A percentile compares a stretch with the other conserved stretches of the same genome.
Evolutionary conservation across 108 stramenopile genomes (phyloP).

Genomic region (Nannochloropsis gaditana): DNA sequence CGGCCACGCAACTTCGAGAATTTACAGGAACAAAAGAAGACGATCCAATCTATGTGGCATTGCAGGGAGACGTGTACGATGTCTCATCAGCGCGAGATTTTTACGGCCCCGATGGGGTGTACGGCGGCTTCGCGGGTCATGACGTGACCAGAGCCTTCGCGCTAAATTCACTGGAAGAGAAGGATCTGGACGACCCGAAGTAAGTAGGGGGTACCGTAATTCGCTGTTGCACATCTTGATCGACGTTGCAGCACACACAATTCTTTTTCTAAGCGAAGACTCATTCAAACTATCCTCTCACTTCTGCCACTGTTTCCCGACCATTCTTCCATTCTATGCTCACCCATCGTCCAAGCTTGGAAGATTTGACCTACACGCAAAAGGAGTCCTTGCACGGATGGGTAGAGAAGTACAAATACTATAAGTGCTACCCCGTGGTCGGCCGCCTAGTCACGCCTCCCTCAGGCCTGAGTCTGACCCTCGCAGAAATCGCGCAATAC

Average conservation of each 20-base stretch:
- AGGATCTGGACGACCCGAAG: slow-evolving; percentile 64
- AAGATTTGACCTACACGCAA: slow-evolving; percentile 70
- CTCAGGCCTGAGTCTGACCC: slow-evolving; percentile 21
- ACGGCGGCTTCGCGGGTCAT: slow-evolving; percentile 85
- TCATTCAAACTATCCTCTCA: not conserved
- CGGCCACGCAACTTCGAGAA: slow-evolving; percentile 32
- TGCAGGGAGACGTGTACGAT: slow-evolving; percentile 84
- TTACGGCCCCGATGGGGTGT: slow-evolving; percentile 85
- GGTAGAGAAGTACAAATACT: slow-evolving; percentile 84
- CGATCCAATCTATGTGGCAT: slow-evolving; percentile 81
- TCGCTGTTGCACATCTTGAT: no score
- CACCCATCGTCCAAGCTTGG: slow-evolving; percentile 45
- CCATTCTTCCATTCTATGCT: not conserved
- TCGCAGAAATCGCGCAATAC: slow-evolving; percentile 31
- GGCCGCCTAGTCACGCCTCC: slow-evolving; percentile 62
- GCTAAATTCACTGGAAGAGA: slow-evolving; percentile 80
- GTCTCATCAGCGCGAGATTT: slow-evolving; percentile 76
- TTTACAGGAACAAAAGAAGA: slow-evolving; percentile 55
- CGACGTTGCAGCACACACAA: no score
- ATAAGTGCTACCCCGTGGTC: slow-evolving; percentile 72
- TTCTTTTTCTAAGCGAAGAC: no score
- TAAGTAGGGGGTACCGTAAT: not conserved
- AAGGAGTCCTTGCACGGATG: slow-evolving; percentile 72
- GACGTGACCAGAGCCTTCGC: slow-evolving; percentile 88
- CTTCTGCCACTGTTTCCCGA: not conserved